These are phyloP conservation scores for Geotrichum siamense DNA, from an alignment of 1,139 yeast genomes.

Conservation along the genomic window DNA sequence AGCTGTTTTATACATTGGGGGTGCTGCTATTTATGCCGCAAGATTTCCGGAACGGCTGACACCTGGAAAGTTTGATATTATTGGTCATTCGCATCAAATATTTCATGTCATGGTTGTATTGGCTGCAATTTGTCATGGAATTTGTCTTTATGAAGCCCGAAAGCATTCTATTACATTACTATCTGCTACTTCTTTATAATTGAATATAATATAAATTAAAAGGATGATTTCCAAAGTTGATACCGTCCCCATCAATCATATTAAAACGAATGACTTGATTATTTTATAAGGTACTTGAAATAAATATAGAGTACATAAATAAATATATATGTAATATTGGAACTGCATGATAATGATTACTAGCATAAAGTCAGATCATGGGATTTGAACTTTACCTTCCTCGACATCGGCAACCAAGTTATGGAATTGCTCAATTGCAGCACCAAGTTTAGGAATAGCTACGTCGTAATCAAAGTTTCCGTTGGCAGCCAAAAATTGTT, in stretches of 20 bases:
- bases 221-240: no score
- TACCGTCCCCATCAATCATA: no score
- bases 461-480: slow-evolving; percentile 5
- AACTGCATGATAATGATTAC: no score
- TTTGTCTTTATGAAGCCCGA: slow-evolving; percentile 56
- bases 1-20: slow-evolving; percentile 65
- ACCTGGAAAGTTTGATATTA: slow-evolving; percentile 63
- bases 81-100: slow-evolving; percentile 84
- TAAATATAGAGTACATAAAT: no score
- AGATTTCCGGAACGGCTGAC: slow-evolving; percentile 67
- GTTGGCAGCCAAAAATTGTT: not conserved
- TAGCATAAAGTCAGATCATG: no score
- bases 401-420: not conserved
- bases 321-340: no score
- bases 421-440: not conserved
- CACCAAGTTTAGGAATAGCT: not conserved
- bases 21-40: slow-evolving; percentile 72
- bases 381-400: slow-evolving; percentile 1
- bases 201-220: no score
- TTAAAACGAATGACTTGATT: no score
- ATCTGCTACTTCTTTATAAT: no score
- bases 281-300: no score
- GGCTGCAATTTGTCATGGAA: slow-evolving; percentile 74
- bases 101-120: slow-evolving; percentile 76
- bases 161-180: slow-evolving; percentile 2